These are phyloP conservation scores for Beauveria caledonica DNA, from an alignment of 2,329 filamentous ascomycete genomes.

Conservation along the genomic window DNA sequence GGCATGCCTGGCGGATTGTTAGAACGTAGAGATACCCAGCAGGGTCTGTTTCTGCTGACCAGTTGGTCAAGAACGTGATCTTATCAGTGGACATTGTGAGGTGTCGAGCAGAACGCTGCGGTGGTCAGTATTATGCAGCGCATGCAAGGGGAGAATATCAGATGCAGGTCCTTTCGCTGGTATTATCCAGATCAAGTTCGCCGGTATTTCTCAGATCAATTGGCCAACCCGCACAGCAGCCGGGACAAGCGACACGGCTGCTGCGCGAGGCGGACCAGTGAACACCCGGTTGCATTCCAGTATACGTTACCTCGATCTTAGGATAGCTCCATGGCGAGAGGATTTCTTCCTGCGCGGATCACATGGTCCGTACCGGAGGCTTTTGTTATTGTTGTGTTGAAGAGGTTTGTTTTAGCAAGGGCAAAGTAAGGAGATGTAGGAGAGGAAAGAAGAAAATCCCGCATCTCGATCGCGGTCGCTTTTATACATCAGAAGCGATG, in stretches of 20 bases:
- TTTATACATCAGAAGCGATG: constrained; percentile 5
- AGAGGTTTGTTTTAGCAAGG: background rate
- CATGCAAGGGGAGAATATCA: constrained; percentile 35
- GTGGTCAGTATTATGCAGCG: constrained; percentile 37
- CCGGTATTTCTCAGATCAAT: constrained; percentile 67
- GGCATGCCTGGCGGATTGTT: constrained; percentile 52
- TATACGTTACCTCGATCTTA: constrained; percentile 34
- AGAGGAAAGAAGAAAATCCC: background rate
- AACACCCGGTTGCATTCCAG: constrained; percentile 27
- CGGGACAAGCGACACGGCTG: background rate
- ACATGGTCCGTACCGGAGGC: constrained; percentile 8
- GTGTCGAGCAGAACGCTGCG: constrained; percentile 35
- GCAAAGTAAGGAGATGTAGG: background rate
- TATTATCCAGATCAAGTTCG: constrained; percentile 83
- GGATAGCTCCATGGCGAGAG: constrained; percentile 26
- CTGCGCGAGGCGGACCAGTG: background rate
- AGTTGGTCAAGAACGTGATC: constrained; percentile 80
- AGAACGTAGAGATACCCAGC: background rate
- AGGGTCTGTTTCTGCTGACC: constrained; percentile 40
- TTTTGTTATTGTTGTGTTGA: background rate
- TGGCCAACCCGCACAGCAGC: constrained; percentile 2
- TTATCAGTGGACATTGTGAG: constrained; percentile 69
- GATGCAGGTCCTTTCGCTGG: constrained; percentile 84
- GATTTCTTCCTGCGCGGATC: constrained; percentile 2
- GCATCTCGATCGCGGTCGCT: background rate